Base-by-base conservation (phyloP, 2,329 filamentous ascomycete species). In the Emmonsiellopsis sp. region DNA sequence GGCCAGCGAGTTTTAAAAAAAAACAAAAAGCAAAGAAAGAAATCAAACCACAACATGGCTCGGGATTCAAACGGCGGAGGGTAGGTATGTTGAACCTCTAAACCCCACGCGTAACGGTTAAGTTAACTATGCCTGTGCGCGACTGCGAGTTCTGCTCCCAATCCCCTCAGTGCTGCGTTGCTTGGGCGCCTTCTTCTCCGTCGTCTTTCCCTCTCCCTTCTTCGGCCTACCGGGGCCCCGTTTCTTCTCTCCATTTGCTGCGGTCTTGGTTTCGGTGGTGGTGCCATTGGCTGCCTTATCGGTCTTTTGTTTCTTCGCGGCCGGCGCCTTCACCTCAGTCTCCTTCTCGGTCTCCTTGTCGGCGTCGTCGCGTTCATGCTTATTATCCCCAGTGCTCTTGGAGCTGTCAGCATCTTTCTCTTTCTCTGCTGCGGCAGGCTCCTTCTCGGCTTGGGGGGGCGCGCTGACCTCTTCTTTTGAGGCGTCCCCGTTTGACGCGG, bases 61-160 rank as follows among this genome's bases (percentile, higher is more conserved):
- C 20, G 20, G 3, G 3, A 26, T 26, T 26, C 20, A 26, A 26
- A 26, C 20, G 5, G 20, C 5, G 20, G 20, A 26, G 20, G 20
- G 20, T 5, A 26, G 20, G 20, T 5, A 26, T 26, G 3, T 26
- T 26, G 20, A 26, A 26, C 20, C 20, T 26, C 20, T 26, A 26
- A 26, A 26, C 20, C 20, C 3, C 20, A 26, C 20, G 20, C 20
- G n/a, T 44, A 42, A 34, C 35, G 32, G 15, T 41, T n/a, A 7
- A 10, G 15, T 52, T 52, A 26, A 62, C 15, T 61, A 56, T 41
- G 58, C 58, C 58, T 71, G 67, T 47, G 67, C 67, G 31, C 69
- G 67, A 57, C 68, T 71, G 49, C 70, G 67, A 42, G 70, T 72
- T 37, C 69, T 63, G 56, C 67, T 71, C 35, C 70, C 67, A 55